Percentiles rank a stretch among this genome's conserved stretches.
These are phyloP conservation scores for Lactarius indigo DNA, from an alignment of 768 basidiomycete genomes.

Conservation along the genomic window DNA sequence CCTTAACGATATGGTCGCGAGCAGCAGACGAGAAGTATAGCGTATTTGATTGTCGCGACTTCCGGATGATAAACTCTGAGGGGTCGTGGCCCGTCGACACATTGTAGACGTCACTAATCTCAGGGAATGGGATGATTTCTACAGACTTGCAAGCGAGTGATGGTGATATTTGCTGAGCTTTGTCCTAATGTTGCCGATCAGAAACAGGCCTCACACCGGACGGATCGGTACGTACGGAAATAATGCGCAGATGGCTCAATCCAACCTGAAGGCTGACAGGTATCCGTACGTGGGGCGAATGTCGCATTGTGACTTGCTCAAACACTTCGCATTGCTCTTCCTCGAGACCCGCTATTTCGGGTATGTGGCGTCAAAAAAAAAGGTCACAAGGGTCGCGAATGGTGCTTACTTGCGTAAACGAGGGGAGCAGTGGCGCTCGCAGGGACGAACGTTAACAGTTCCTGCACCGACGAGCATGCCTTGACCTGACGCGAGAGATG, in stretches of 20 bases:
- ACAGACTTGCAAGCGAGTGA: conserved; percentile 69
- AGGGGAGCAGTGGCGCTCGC: conserved; percentile 45
- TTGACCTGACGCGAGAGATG: conserved; percentile 36
- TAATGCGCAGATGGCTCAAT: conserved; percentile 69
- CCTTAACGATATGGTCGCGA: conserved; percentile 75
- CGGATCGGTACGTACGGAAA: conserved; percentile 50
- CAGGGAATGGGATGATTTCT: conserved; percentile 74
- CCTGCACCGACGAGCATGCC: conserved; percentile 59
- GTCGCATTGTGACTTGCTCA: conserved; percentile 63
- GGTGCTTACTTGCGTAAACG: conserved; percentile 50
- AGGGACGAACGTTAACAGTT: conserved; percentile 57
- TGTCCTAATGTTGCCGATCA: conserved; percentile 42
- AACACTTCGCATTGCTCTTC: conserved; percentile 53
- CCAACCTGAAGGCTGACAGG: conserved; percentile 70
- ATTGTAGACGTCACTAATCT: conserved; percentile 85
- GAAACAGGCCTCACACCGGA: conserved; percentile 2
- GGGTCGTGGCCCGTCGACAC: conserved; percentile 72
- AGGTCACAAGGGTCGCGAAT: background rate
- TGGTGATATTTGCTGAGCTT: conserved; percentile 68
- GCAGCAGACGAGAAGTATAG: conserved; percentile 70
- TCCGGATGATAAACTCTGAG: conserved; percentile 79
- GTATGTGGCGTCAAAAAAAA: conserved; percentile 7
- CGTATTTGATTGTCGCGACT: conserved; percentile 64
- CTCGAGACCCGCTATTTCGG: conserved; percentile 53
- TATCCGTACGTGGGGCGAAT: conserved; percentile 59